Evolutionary conservation across 805 yeast species (phyloP).

Genomic region (Candida mattraensis): DNA sequence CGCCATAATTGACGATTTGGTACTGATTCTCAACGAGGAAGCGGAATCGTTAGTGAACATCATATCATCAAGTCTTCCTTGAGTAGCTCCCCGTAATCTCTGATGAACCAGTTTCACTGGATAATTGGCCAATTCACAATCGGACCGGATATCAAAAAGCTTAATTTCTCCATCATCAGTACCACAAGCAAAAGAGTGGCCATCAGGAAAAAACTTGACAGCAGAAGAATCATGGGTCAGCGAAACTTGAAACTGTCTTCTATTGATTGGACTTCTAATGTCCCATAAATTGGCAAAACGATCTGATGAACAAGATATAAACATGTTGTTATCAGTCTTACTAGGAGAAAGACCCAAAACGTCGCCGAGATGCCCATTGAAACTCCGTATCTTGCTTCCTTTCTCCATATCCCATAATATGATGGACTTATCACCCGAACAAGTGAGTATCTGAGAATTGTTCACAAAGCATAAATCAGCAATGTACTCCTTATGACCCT

Average conservation of each 20-base stretch:
- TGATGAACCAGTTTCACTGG: constrained; percentile 11
- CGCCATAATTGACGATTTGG: constrained; percentile 30
- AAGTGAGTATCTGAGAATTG: constrained; percentile 57
- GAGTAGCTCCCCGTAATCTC: constrained; percentile 11
- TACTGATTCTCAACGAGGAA: constrained; percentile 22
- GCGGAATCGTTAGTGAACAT: constrained; percentile 20
- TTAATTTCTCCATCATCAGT: constrained; percentile 75
- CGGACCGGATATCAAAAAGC: constrained; percentile 74
- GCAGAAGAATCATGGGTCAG: constrained; percentile 60
- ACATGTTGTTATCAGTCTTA: constrained; percentile 33
- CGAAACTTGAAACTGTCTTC: constrained; percentile 47
- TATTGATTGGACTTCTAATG: constrained; percentile 41
- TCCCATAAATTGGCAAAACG: constrained; percentile 72
- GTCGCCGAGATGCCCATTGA: constrained; percentile 70
- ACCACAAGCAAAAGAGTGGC: constrained; percentile 69
- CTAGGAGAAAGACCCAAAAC: constrained; percentile 49
- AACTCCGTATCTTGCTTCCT: constrained; percentile 53
- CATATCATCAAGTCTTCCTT: constrained; percentile 7
- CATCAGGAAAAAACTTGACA: constrained; percentile 65
- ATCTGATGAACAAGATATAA: constrained; percentile 68
- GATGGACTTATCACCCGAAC: constrained; percentile 82
- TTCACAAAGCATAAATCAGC: constrained; percentile 70
- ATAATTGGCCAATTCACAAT: constrained; percentile 62
- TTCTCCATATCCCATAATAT: constrained; percentile 75
- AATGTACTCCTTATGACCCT: constrained; percentile 83